These are phyloP conservation scores for Tetrapisispora iriomotensis DNA, from an alignment of 805 yeast genomes.

Conservation along the genomic window DNA sequence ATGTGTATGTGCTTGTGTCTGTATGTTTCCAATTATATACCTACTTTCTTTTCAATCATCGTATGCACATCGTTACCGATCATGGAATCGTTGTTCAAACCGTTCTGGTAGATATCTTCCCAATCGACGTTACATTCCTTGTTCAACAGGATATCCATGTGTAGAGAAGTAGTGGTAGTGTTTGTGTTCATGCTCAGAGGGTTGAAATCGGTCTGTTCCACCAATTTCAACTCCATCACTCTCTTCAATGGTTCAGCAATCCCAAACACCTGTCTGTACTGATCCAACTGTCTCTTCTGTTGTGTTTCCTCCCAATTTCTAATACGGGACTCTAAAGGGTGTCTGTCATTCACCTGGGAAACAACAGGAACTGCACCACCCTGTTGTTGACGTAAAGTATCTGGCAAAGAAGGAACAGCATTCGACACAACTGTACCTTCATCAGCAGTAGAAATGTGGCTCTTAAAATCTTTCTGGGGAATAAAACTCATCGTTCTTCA, in stretches of 20 bases:
- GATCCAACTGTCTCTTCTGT: slow-evolving; percentile 58
- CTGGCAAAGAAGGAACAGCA: slow-evolving; percentile 63
- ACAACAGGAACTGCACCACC: slow-evolving; percentile 47
- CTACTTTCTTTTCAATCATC: slow-evolving; percentile 59
- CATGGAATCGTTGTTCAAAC: slow-evolving; percentile 31
- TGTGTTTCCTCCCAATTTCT: slow-evolving; percentile 74
- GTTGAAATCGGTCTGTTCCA: slow-evolving; percentile 57
- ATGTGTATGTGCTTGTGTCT: background rate
- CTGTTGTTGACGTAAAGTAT: slow-evolving; percentile 52
- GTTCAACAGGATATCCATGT: slow-evolving; percentile 68
- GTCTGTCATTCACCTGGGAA: slow-evolving; percentile 62
- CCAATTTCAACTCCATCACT: slow-evolving; percentile 76
- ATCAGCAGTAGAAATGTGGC: slow-evolving; percentile 41
- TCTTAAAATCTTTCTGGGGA: slow-evolving; percentile 40
- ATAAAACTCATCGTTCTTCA: slow-evolving; percentile 36
- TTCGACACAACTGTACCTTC: slow-evolving; percentile 45
- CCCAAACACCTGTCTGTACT: slow-evolving; percentile 76
- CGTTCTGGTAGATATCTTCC: slow-evolving; percentile 78
- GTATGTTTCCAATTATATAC: slow-evolving; percentile 30
- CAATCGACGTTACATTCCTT: slow-evolving; percentile 75
- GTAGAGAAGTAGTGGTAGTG: slow-evolving; percentile 36
- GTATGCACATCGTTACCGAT: slow-evolving; percentile 50
- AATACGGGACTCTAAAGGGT: slow-evolving; percentile 75
- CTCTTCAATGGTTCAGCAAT: slow-evolving; percentile 90
- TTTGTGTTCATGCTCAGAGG: slow-evolving; percentile 42